phyloP scores from a whole-genome alignment of 805 yeast genomes.

The Kuraishia piskuri region DNA sequence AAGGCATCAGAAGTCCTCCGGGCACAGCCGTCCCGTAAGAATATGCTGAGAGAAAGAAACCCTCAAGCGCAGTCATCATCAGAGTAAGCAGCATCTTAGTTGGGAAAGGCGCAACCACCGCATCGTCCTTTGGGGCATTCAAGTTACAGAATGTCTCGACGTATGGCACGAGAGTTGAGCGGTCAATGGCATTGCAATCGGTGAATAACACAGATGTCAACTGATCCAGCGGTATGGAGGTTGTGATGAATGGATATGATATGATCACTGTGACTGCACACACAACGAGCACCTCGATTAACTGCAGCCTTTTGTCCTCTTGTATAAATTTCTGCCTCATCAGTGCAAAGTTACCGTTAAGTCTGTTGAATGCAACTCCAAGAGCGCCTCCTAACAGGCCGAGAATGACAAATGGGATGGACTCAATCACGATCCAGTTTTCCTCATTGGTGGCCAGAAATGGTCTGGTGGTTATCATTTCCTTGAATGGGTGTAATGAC shows the following conservation, averaged over 20 bases:
- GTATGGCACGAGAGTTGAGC: slow-evolving; percentile 5
- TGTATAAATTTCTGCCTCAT: slow-evolving; percentile 18
- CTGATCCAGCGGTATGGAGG: slow-evolving; percentile 46
- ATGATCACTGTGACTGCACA: slow-evolving; percentile 43
- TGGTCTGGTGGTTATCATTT: slow-evolving; percentile 30
- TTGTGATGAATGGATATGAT: slow-evolving; percentile 45
- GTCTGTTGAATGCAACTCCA: slow-evolving; percentile 44
- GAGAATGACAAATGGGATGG: slow-evolving; percentile 60
- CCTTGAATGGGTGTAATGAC: slow-evolving; percentile 39
- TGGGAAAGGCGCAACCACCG: slow-evolving; percentile 21
- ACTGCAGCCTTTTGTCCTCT: slow-evolving; percentile 19
- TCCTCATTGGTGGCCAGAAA: slow-evolving; percentile 62
- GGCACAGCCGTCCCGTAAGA: slow-evolving; percentile 64
- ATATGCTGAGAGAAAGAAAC: slow-evolving; percentile 54
- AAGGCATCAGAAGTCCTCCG: slow-evolving; percentile 61
- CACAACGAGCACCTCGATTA: slow-evolving; percentile 39
- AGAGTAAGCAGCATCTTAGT: slow-evolving; percentile 21
- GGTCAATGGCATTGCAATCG: slow-evolving; percentile 40
- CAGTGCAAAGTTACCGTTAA: slow-evolving; percentile 36
- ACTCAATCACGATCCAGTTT: slow-evolving; percentile 64
- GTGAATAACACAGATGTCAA: slow-evolving; percentile 54
- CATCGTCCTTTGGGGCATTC: not conserved
- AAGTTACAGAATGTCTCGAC: slow-evolving; percentile 6
- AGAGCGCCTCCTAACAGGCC: slow-evolving; percentile 65
- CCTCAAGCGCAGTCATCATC: slow-evolving; percentile 34